Evolutionary conservation across 2,329 filamentous ascomycete genomes (phyloP), one percentile per base, ranked within the genome.

Genomic region (Arthroderma sp.): DNA sequence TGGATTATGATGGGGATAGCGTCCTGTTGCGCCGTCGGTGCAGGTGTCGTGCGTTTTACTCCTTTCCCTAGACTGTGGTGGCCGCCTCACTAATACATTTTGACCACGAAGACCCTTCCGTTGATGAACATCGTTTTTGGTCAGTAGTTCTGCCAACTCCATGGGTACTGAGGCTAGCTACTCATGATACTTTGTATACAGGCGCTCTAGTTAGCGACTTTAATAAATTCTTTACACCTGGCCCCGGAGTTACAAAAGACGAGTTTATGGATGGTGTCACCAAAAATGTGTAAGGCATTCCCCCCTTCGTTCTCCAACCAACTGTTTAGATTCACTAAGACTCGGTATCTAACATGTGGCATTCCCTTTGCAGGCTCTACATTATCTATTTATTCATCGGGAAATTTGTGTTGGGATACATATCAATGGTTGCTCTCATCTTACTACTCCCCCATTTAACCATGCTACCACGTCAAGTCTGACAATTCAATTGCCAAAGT

Each of bases 81-180:
- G 9, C 29, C n/a, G 11, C 28, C 44, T 46, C 22, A 40, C 2
- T n/a, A 31, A 7, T 7, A 22, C 7, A 34, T n/a, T 6, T 32
- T 32, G 6, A 22, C 8, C n/a, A 29, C 36, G 4, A 5, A 48
- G 31, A 38, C 38, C 6, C 38, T 47, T 5, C 75, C 74, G 0
- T 52, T 78, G 31, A 78, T 80, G 73, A 74, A 77, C 33, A 62
- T 80, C 34, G 64, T 79, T 5, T 76, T 79, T 55, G 75, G 75
- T 51, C 28, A 29, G 45, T 50, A 33, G 3, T 22, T 22, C 15
- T 22, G 15, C 15, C 15, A 3, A 22, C 15, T 22, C 15, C 15
- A 22, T 22, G 15, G 2, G 15, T 27, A 10, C 29, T 8, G n/a
- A 4, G 4, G 41, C 6, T 11, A 22, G 11, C n/a, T 39, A 30